Evolutionary conservation across 495 filamentous ascomycete species (phyloP).

Genomic region (Darksidea phi): DNA sequence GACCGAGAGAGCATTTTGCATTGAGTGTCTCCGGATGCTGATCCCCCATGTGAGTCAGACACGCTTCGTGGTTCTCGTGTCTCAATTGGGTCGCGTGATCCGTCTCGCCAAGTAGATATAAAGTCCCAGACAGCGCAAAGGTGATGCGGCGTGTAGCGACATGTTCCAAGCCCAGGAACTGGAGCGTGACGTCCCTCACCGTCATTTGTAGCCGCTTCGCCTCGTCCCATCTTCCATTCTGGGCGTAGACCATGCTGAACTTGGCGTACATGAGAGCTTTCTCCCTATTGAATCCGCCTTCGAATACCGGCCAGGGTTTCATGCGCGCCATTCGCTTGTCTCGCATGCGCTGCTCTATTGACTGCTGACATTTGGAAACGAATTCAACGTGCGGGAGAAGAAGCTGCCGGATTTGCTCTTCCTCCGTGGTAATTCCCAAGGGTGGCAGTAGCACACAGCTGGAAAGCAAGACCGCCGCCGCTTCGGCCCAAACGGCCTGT

Average conservation of each 20-base stretch:
- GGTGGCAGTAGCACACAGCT: constrained; percentile 39
- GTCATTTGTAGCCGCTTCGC: constrained; percentile 36
- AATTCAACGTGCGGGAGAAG: not conserved
- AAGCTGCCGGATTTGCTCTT: not conserved
- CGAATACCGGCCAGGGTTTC: constrained; percentile 23
- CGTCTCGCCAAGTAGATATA: constrained; percentile 16
- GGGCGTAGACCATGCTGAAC: constrained; percentile 44
- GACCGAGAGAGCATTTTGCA: not conserved
- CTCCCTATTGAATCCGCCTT: too few relatives aligned
- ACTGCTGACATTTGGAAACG: not conserved
- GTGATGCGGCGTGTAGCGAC: constrained; percentile 29
- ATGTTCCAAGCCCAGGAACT: constrained; percentile 31
- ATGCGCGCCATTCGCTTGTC: not conserved
- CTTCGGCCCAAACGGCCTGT: constrained; percentile 46
- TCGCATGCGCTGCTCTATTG: not conserved
- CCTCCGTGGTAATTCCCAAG: constrained; percentile 28
- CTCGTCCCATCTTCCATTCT: constrained; percentile 38
- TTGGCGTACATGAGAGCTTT: constrained; percentile 36
- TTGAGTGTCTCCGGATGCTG: constrained; percentile 7
- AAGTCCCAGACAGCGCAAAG: constrained; percentile 33
- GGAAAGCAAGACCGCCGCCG: constrained; percentile 36
- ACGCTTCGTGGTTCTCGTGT: constrained; percentile 15
- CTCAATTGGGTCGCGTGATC: not conserved
- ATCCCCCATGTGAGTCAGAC: constrained; percentile 30
- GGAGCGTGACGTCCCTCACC: constrained; percentile 28